Evolutionary conservation across 2,329 filamentous ascomycete species (phyloP), one percentile per base, ranked within the genome.

Genomic region (Aspergillus sojae): DNA sequence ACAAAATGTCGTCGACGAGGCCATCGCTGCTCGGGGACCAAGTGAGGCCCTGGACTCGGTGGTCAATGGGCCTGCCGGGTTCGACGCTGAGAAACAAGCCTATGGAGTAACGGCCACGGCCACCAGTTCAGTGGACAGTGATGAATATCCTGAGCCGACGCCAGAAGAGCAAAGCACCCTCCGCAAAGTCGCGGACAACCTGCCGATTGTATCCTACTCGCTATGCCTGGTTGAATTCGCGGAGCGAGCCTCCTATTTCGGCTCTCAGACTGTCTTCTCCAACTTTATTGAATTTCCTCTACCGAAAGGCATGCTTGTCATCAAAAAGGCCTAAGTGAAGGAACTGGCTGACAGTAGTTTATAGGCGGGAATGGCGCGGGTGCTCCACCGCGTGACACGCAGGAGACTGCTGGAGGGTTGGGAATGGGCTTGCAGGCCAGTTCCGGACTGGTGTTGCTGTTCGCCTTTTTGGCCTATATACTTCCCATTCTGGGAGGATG

Each of bases 271-370:
- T 0, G 75, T 85, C 9, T 87, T 88, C 72, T 81, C 80, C 65
- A 90, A 90, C 72, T 90, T 84, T 68, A 83, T 90, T 70, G 85
- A 89, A 68, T 84, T 85, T 11, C 83, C 85, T 4, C 72, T 91
- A 4, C 88, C 88, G 1, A 65, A 73, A 2, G 82, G 80, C 73
- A 62, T 32, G 53, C 28, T 26, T 85, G 4, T 58, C 69, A 30
- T 7, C 4, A n/a, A 1, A 3, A 1, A 14, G 3, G 26, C 14
- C 6, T 7, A 9, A 5, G 10, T 12, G 14, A 28, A 10, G 2
- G 0, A 6, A 21, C 7, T n/a, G 16, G 14, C 48, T 52, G 28
- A 52, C 16, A 9, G 26, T 3, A 10, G 5, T n/a, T 23, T 26
- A n/a, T 6, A 2, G 83, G 79, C 32, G 77, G 77, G 3, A 77